Evolutionary conservation across 257 asterid species (phyloP).

Genomic region (Asclepias syriaca): DNA sequence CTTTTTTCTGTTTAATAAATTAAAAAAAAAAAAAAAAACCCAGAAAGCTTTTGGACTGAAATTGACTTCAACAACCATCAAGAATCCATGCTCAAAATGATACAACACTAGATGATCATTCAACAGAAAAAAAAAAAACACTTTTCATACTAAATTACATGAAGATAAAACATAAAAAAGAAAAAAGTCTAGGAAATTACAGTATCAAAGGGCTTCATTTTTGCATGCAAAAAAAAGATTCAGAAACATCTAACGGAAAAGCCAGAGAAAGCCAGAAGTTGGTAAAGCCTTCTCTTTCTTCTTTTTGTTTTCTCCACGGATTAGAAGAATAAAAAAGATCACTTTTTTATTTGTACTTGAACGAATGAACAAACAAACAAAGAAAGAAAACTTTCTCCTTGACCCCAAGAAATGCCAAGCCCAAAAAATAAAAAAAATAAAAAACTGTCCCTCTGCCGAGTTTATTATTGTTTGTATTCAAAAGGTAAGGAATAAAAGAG

Average conservation of each 20-base stretch:
- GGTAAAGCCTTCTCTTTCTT: background rate
- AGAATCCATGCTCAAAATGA: background rate
- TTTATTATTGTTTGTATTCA: background rate
- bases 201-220: slow-evolving; percentile 20
- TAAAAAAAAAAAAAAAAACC: background rate
- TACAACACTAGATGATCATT: background rate
- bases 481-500: slow-evolving; percentile 47
- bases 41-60: slow-evolving; percentile 6
- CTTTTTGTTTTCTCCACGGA: background rate
- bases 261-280: background rate
- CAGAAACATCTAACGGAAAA: slow-evolving; percentile 1
- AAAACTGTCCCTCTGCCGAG: background rate
- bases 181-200: slow-evolving; percentile 10
- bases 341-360: slow-evolving; percentile 14
- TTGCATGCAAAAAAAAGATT: slow-evolving; percentile 18
- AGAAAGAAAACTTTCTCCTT: background rate
- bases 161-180: background rate
- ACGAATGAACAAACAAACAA: background rate
- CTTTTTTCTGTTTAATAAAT: too few relatives aligned
- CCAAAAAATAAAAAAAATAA: background rate
- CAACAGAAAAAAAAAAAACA: background rate
- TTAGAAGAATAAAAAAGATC: slow-evolving; percentile 9
- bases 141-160: background rate
- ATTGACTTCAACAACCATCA: background rate
- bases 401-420: slow-evolving; percentile 27